These are phyloP conservation scores for Catharanthus roseus DNA, from an alignment of 257 asterid species.

Conservation along the genomic window DNA sequence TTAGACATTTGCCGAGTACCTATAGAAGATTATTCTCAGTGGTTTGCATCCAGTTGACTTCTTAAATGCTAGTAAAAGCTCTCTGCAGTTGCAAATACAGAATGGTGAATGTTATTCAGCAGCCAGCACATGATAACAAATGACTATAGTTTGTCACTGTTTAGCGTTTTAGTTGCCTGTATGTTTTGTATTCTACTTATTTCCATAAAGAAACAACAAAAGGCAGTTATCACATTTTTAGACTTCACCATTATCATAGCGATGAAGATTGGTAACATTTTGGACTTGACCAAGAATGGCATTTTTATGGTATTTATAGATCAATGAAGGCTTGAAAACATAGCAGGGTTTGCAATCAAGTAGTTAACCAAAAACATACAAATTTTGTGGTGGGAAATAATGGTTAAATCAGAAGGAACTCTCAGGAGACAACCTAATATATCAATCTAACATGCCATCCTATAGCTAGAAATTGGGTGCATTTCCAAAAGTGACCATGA, in stretches of 20 bases:
- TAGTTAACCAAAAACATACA: too few species aligned
- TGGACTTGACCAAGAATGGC: not conserved
- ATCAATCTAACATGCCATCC: too few species aligned
- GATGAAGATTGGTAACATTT: not conserved
- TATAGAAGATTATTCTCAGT: constrained; percentile 28
- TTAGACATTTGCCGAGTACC: constrained; percentile 16
- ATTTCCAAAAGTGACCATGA: not conserved
- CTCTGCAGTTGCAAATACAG: constrained; percentile 12
- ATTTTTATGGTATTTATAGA: not conserved
- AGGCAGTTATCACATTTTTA: too few species aligned
- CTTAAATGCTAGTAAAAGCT: constrained; percentile 25
- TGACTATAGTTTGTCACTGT: not conserved
- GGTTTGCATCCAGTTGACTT: constrained; percentile 33
- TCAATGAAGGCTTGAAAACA: not conserved
- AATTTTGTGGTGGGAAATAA: not conserved
- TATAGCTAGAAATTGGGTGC: not conserved
- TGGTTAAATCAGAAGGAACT: not conserved
- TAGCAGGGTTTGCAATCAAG: not conserved
- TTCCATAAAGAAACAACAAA: not conserved
- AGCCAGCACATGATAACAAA: not conserved
- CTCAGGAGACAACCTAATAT: not conserved
- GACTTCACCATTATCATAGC: too few species aligned
- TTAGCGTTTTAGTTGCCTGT: not conserved
- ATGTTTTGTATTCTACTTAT: not conserved
- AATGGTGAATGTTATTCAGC: not conserved